Evolutionary conservation across 305 asterid genomes (phyloP), one percentile per base, ranked within the genome.

Genomic region (Salvia sclarea): DNA sequence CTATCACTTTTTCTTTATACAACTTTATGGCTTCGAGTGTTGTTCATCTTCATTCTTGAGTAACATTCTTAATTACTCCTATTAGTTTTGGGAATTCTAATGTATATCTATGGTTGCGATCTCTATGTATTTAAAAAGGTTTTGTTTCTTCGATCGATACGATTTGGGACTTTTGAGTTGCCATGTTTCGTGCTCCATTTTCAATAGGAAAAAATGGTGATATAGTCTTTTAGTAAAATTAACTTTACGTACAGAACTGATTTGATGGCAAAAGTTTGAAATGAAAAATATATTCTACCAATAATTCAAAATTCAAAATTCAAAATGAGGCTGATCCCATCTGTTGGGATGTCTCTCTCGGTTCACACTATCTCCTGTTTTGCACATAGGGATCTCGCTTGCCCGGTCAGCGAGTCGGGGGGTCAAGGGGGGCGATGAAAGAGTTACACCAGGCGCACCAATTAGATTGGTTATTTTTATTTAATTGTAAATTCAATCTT

Each of bases 1-100:
- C 44, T 38, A 2, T 20, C 31, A 1, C 14, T 13, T 11, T 22
- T 21, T 10, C 33, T 11, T 12, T 9, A 16, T 10, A 3, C 11
- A 3, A 38, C 11, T 10, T 38, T 9, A 25, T 57, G 48, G 66
- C 16, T 49, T 11, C 31, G 52, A 49, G 69, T 40, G 12, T 64
- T 35, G 33, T 44, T 56, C 48, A 45, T 31, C 41, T 9, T 41
- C 30, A 35, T 40, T 8, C 5, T 47, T 16, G 25, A 24, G 38
- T 57, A 30, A n/a, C n/a, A n/a, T 14, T 38, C 17, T 9, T 47
- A 31, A 35, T 11, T 33, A 30, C 58, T 69, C 33, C 18, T 61
- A 45, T 25, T 25, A 25, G 30, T 22, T 58, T 44, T 21, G 52
- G 47, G 35, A 61, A 9, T 64, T 74, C 45, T 57, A 14, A 68